Conservation (phyloP, 495 filamentous ascomycete genomes). For the Hyaloscypha variabilis region DNA sequence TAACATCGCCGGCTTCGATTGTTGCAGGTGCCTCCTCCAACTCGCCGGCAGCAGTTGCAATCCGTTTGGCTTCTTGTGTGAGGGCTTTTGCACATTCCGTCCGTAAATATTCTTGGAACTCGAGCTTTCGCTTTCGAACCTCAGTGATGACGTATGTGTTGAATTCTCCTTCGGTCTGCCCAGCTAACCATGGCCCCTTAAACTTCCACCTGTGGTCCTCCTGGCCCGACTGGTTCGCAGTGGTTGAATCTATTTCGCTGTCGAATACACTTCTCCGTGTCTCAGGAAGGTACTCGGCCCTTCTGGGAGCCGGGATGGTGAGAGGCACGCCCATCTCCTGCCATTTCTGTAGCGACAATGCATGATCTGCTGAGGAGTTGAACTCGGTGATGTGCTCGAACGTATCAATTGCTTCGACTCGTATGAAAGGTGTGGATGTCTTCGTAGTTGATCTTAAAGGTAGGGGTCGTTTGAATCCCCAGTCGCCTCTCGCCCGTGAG, state of each 20-base stretch:
- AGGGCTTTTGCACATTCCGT: constrained; percentile 45
- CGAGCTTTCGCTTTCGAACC: constrained; percentile 59
- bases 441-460: constrained; percentile 74
- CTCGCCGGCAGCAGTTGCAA: constrained; percentile 43
- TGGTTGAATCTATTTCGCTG: constrained; percentile 51
- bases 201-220: constrained; percentile 66
- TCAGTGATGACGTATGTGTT: constrained; percentile 60
- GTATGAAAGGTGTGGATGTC: constrained; percentile 69
- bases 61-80: constrained; percentile 41
- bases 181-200: constrained; percentile 79
- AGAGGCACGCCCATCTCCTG: constrained; percentile 75
- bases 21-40: constrained; percentile 22
- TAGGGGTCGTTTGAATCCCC: constrained; percentile 89
- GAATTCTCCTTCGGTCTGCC: constrained; percentile 75
- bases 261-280: constrained; percentile 58
- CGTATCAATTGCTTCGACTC: constrained; percentile 77
- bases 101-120: constrained; percentile 65
- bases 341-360: constrained; percentile 81
- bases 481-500: constrained; percentile 81
- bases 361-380: constrained; percentile 80
- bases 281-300: neutral
- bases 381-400: constrained; percentile 92
- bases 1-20: constrained; percentile 44
- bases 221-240: constrained; percentile 31
- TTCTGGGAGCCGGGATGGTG: constrained; percentile 42